phyloP scores from a whole-genome alignment of 805 yeast species.

The Saturnispora galanensis region DNA sequence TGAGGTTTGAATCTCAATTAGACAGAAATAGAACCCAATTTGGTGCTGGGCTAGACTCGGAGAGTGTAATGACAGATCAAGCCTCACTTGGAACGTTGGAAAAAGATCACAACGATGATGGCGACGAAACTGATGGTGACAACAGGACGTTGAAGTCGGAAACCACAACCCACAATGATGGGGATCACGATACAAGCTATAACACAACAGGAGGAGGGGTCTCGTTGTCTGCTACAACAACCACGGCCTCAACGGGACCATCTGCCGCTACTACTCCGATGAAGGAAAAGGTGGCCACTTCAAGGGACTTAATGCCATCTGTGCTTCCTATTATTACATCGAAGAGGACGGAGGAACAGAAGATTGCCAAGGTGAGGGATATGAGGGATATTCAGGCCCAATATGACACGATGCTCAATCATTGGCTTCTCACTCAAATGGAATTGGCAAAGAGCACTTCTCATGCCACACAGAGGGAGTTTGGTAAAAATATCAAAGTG shows the following conservation, averaged over 20 bases:
- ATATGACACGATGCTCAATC: constrained; percentile 1
- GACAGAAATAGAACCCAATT: constrained; percentile 2
- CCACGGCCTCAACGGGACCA: neutral
- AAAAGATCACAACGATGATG: neutral
- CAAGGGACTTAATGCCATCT: too few species aligned
- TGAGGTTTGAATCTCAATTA: constrained; percentile 2
- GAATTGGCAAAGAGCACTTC: constrained; percentile 5
- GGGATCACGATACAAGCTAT: neutral
- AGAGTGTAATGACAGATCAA: neutral
- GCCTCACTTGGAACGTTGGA: neutral
- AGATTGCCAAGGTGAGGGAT: neutral
- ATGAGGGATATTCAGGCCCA: neutral
- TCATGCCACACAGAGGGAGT: neutral
- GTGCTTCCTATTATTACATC: neutral
- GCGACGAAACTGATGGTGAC: neutral
- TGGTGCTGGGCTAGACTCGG: neutral
- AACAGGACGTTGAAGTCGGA: constrained; percentile 2
- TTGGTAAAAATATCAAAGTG: constrained; percentile 4
- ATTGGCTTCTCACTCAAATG: constrained; percentile 4
- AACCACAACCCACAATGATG: constrained; percentile 3
- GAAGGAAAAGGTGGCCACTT: too few species aligned
- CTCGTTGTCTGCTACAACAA: constrained; percentile 12
- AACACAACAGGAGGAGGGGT: constrained; percentile 18
- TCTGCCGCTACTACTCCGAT: neutral
- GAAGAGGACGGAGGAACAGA: neutral